These are phyloP conservation scores for Phialemonium atrogriseum DNA, from an alignment of 2,329 filamentous ascomycete species.

Conservation along the genomic window DNA sequence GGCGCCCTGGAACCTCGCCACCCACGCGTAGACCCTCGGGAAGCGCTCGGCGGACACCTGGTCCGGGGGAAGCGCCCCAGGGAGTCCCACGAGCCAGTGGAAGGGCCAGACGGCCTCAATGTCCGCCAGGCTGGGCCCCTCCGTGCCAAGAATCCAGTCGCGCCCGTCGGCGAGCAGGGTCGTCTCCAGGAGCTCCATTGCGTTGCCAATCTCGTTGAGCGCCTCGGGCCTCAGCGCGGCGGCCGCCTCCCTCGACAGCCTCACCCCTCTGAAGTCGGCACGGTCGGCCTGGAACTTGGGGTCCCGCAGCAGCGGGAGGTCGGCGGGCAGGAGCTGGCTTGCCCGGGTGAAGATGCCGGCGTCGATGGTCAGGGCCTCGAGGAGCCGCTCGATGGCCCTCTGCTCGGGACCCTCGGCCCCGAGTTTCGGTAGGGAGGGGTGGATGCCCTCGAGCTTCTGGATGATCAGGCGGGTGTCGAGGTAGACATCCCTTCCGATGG, in stretches of 20 bases:
- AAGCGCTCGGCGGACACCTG: constrained; percentile 43
- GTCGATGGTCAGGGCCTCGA: constrained; percentile 49
- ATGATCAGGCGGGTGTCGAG: constrained; percentile 63
- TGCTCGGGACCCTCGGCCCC: constrained; percentile 29
- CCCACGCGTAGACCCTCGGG: constrained; percentile 56
- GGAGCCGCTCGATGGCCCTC: constrained; percentile 41
- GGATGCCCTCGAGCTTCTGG: constrained; percentile 50
- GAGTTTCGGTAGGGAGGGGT: constrained; percentile 29
- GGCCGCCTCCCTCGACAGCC: constrained; percentile 17
- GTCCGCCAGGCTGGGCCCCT: constrained; percentile 51
- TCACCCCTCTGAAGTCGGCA: constrained; percentile 24
- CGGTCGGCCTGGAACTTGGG: constrained; percentile 52
- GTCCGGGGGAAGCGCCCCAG: constrained; percentile 43
- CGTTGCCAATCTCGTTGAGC: constrained; percentile 42
- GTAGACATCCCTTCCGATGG: constrained; percentile 61
- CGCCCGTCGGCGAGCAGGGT: constrained; percentile 58
- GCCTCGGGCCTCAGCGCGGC: constrained; percentile 39
- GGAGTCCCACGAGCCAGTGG: constrained; percentile 53
- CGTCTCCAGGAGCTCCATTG: constrained; percentile 51
- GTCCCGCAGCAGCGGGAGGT: constrained; percentile 46
- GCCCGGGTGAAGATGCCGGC: constrained; percentile 46
- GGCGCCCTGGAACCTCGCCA: constrained; percentile 48
- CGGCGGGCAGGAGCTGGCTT: constrained; percentile 46
- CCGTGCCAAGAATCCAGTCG: constrained; percentile 50
- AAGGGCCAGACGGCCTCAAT: constrained; percentile 63